A percentile compares a stretch with the other conserved stretches of the same genome.
Evolutionary conservation across 257 asterid genomes (phyloP).

Genomic region (Eustoma russellianum): DNA sequence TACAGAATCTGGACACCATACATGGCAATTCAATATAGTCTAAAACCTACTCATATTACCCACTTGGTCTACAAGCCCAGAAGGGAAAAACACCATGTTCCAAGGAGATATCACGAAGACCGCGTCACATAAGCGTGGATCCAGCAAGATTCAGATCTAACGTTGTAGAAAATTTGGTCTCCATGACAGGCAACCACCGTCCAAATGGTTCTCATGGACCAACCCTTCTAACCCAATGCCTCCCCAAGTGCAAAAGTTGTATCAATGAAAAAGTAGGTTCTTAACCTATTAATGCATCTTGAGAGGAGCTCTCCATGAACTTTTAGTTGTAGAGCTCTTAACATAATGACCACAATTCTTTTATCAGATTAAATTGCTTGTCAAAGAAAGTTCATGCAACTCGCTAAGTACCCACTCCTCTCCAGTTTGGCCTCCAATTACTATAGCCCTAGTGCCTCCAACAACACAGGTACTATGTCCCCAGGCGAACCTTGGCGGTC

Average conservation of each 20-base stretch:
- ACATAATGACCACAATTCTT: not conserved
- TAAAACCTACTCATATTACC: constrained; percentile 36
- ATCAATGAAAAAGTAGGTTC: not conserved
- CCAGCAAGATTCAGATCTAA: too few relatives aligned
- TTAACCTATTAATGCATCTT: too few relatives aligned
- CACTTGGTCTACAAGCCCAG: constrained; percentile 27
- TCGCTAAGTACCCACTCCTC: constrained; percentile 89
- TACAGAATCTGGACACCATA: constrained; percentile 26
- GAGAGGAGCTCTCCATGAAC: too few relatives aligned
- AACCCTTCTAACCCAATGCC: not conserved
- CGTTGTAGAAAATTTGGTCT: not conserved
- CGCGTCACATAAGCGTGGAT: constrained; percentile 28
- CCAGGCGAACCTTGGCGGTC: constrained; percentile 83
- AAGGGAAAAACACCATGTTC: constrained; percentile 16
- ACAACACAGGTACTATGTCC: constrained; percentile 88
- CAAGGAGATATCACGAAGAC: constrained; percentile 21
- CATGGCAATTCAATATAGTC: constrained; percentile 11
- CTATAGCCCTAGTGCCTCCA: constrained; percentile 84
- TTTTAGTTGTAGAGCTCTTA: too few relatives aligned
- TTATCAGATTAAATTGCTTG: constrained; percentile 37
- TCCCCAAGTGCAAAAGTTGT: not conserved
- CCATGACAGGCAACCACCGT: constrained; percentile 5
- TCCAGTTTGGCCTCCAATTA: constrained; percentile 84
- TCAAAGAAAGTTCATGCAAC: constrained; percentile 72
- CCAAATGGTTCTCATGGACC: constrained; percentile 1